Percentiles rank a stretch among this genome's conserved stretches.
Evolutionary conservation across 257 asterid species (phyloP).

Genomic region (Apocynum venetum): DNA sequence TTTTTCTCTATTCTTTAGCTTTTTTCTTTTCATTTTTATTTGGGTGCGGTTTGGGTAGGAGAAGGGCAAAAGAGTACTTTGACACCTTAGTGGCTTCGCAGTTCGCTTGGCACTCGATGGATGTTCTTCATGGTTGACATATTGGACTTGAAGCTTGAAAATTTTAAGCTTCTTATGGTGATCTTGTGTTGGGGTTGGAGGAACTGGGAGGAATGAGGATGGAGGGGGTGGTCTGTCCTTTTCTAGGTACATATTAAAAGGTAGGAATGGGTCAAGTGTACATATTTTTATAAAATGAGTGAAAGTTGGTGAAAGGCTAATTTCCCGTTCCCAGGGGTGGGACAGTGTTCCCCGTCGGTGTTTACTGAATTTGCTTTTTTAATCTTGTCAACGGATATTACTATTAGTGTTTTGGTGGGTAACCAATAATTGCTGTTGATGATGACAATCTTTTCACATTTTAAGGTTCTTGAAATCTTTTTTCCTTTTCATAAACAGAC

Average conservation of each 20-base stretch:
- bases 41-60: no score
- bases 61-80: no score
- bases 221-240: conserved; percentile 2
- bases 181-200: background rate
- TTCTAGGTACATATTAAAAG: background rate
- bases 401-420: background rate
- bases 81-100: no score
- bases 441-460: conserved; percentile 1
- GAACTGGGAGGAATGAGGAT: background rate
- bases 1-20: background rate
- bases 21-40: no score
- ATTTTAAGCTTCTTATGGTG: background rate
- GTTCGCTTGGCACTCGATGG: no score
- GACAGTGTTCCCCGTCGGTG: conserved; percentile 8
- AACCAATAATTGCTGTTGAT: background rate
- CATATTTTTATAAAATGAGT: background rate
- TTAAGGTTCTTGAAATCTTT: conserved; percentile 1
- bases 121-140: background rate
- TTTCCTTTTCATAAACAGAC: background rate
- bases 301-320: background rate
- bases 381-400: background rate
- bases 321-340: conserved; percentile 4
- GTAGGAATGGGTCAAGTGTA: conserved; percentile 6
- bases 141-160: background rate
- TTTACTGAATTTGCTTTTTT: conserved; percentile 2